Evolutionary conservation across 2,329 filamentous ascomycete species (phyloP).

Genomic region (Xylaria arbuscula): DNA sequence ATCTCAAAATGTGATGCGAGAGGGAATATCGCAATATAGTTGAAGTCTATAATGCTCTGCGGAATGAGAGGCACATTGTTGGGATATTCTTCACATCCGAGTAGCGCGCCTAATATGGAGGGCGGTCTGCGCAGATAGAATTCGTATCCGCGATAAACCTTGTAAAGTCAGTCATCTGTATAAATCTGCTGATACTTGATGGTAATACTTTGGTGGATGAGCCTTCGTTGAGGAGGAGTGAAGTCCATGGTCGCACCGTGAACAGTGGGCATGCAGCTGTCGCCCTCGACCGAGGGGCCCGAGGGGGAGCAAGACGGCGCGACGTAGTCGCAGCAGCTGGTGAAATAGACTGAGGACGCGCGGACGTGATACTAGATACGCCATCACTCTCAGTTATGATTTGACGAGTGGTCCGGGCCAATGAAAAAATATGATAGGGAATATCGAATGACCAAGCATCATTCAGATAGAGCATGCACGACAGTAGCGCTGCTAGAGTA

Average conservation of each 20-base stretch:
- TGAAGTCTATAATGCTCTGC: slow-evolving; percentile 59
- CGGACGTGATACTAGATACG: neutral
- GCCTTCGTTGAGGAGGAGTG: slow-evolving; percentile 77
- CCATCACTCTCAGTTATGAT: neutral
- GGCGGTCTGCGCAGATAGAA: slow-evolving; percentile 74
- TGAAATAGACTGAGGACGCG: slow-evolving; percentile 4
- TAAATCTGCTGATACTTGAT: neutral
- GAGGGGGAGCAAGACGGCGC: slow-evolving; percentile 17
- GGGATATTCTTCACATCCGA: slow-evolving; percentile 55
- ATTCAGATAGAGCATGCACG: slow-evolving; percentile 65
- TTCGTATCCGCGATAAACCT: slow-evolving; percentile 73
- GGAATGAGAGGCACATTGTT: slow-evolving; percentile 55
- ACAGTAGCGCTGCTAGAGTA: slow-evolving; percentile 70
- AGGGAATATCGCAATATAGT: slow-evolving; percentile 75
- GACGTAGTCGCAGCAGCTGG: slow-evolving; percentile 7
- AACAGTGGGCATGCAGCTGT: slow-evolving; percentile 59
- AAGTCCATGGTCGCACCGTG: slow-evolving; percentile 71
- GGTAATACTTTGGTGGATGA: slow-evolving; percentile 75
- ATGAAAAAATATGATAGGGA: slow-evolving; percentile 69
- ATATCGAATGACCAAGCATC: slow-evolving; percentile 74
- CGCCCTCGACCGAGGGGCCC: slow-evolving; percentile 21
- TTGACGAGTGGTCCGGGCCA: slow-evolving; percentile 50
- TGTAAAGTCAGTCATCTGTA: slow-evolving; percentile 12
- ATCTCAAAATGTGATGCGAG: slow-evolving; percentile 69
- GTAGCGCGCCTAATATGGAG: slow-evolving; percentile 66